phyloP scores from a whole-genome alignment of 331 rosid genomes.

The Ulmus americana region DNA sequence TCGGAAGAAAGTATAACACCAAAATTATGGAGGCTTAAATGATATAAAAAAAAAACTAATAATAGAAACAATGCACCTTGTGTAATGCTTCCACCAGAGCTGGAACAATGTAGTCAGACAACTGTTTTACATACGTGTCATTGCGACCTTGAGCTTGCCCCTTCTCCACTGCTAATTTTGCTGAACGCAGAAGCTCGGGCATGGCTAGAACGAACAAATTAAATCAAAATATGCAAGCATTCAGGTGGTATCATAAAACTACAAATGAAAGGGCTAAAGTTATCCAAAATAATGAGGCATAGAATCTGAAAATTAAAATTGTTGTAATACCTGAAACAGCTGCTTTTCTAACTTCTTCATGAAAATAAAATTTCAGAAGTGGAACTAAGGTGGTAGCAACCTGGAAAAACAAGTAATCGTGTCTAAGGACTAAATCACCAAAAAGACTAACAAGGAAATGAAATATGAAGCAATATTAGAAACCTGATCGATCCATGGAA shows the following conservation, averaged over 20 bases:
- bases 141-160: slow-evolving; percentile 93
- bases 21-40: neutral
- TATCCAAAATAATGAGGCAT: neutral
- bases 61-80: slow-evolving; percentile 38
- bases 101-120: slow-evolving; percentile 81
- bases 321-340: slow-evolving; percentile 74
- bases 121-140: slow-evolving; percentile 69
- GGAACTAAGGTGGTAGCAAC: slow-evolving; percentile 95
- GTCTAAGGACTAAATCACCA: neutral
- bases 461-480: slow-evolving; percentile 14
- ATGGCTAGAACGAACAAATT: slow-evolving; percentile 46
- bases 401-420: slow-evolving; percentile 31
- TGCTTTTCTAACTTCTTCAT: slow-evolving; percentile 95
- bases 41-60: neutral
- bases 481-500: slow-evolving; percentile 99
- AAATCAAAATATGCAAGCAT: neutral
- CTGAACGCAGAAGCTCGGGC: slow-evolving; percentile 95
- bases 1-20: neutral
- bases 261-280: slow-evolving; percentile 1
- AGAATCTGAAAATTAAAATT: slow-evolving; percentile 3
- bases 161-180: slow-evolving; percentile 89
- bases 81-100: slow-evolving; percentile 96
- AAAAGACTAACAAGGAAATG: neutral
- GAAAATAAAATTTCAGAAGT: slow-evolving; percentile 87
- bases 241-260: neutral